phyloP scores from a whole-genome alignment of 1,139 yeast species.

The Candida neerlandica region DNA sequence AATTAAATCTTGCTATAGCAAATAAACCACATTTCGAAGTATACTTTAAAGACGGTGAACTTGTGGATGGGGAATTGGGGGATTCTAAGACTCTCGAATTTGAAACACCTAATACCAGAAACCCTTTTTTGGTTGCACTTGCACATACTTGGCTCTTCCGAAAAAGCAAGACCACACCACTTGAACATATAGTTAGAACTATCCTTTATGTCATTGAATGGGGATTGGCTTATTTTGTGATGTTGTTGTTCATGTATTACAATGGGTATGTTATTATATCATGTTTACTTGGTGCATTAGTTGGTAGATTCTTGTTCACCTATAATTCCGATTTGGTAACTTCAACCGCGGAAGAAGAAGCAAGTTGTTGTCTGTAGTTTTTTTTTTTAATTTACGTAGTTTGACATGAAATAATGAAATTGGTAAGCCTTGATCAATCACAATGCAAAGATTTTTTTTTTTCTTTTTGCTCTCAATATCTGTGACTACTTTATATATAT shows the following conservation, averaged over 20 bases:
- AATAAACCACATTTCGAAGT: slow-evolving; percentile 6
- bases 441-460: no score
- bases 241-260: slow-evolving; percentile 74
- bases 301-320: slow-evolving; percentile 57
- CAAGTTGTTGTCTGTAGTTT: background rate
- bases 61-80: slow-evolving; percentile 5
- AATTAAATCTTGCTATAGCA: slow-evolving; percentile 40
- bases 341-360: background rate
- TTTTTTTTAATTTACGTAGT: no score
- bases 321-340: slow-evolving; percentile 16
- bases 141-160: slow-evolving; percentile 44
- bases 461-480: slow-evolving; percentile 4
- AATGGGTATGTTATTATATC: slow-evolving; percentile 68
- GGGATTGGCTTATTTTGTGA: slow-evolving; percentile 64
- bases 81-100: background rate
- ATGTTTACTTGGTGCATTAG: slow-evolving; percentile 61
- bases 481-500: no score
- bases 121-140: slow-evolving; percentile 33
- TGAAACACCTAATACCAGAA: slow-evolving; percentile 6
- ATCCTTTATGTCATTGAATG: slow-evolving; percentile 54
- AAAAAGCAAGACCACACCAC: slow-evolving; percentile 35
- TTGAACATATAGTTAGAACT: slow-evolving; percentile 38
- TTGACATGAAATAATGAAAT: background rate
- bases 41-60: slow-evolving; percentile 3
- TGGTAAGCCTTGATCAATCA: background rate